Evolutionary conservation across 2,329 filamentous ascomycete genomes (phyloP).

Genomic region (Aspergillus awamori): DNA sequence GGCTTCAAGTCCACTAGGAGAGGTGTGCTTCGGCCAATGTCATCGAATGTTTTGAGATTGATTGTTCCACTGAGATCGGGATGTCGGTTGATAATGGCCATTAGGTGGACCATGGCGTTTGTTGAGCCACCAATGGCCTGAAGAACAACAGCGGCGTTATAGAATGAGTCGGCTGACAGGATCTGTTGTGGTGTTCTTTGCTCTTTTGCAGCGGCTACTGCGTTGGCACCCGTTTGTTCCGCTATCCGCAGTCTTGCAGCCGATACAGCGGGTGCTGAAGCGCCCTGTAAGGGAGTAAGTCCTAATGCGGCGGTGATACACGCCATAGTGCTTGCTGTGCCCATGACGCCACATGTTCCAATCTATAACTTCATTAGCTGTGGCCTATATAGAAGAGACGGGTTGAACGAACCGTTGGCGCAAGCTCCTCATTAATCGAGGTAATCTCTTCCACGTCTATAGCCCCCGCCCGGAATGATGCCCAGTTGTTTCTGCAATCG

Average conservation of each 20-base stretch:
- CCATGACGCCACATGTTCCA: conserved; percentile 61
- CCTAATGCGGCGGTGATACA: conserved; percentile 56
- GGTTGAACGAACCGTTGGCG: conserved; percentile 60
- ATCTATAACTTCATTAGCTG: conserved; percentile 24
- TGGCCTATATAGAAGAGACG: too few relatives aligned
- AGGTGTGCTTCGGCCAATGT: conserved; percentile 51
- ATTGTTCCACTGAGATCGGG: conserved; percentile 49
- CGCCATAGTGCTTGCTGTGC: conserved; percentile 60
- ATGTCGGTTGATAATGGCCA: conserved; percentile 57
- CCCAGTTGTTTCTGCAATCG: conserved; percentile 74
- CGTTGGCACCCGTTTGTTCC: conserved; percentile 55
- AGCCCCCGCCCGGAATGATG: conserved; percentile 64
- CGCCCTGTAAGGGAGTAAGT: conserved; percentile 55
- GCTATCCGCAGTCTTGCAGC: conserved; percentile 55
- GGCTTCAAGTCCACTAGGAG: conserved; percentile 56
- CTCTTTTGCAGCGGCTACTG: conserved; percentile 47
- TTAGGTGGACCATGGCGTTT: conserved; percentile 59
- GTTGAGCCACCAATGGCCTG: conserved; percentile 59
- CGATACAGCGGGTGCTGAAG: conserved; percentile 57
- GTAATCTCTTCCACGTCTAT: conserved; percentile 73
- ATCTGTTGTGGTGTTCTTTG: conserved; percentile 48
- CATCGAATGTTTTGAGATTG: conserved; percentile 51
- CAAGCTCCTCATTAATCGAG: conserved; percentile 70
- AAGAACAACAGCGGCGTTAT: conserved; percentile 56
- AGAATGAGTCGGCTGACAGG: conserved; percentile 50